These are phyloP conservation scores for Theileria annulata DNA, from an alignment of 169 alveolate species.

Conservation along the genomic window DNA sequence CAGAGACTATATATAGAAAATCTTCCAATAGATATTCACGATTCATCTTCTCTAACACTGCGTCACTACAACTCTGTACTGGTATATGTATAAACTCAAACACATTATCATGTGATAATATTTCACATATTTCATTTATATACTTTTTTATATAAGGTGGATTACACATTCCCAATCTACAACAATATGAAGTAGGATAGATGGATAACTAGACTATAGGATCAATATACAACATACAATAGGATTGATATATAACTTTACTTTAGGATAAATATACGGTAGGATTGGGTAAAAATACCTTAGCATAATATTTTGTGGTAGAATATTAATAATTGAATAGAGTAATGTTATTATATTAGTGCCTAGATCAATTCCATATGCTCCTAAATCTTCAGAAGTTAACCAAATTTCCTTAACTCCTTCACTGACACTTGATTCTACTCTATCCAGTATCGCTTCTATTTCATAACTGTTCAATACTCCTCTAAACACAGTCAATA, in stretches of 20 bases:
- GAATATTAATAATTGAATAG: conserved; percentile 74
- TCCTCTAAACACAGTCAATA: conserved; percentile 83
- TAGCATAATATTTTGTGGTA: conserved; percentile 73
- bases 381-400: conserved; percentile 97
- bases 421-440: conserved; percentile 80
- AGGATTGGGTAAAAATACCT: conserved; percentile 72
- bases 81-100: conserved; percentile 97
- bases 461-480: conserved; percentile 90
- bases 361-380: conserved; percentile 97
- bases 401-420: conserved; percentile 97
- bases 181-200: too few species aligned
- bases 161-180: conserved; percentile 96
- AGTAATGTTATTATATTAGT: conserved; percentile 90
- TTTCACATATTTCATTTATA: conserved; percentile 87
- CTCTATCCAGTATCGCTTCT: conserved; percentile 88
- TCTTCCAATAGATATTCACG: conserved; percentile 96
- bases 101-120: conserved; percentile 92
- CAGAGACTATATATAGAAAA: conserved; percentile 88
- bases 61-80: conserved; percentile 94
- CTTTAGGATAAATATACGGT: too few species aligned
- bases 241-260: too few species aligned
- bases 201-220: too few species aligned
- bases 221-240: too few species aligned
- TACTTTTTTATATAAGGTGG: conserved; percentile 98
- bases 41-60: conserved; percentile 92